phyloP scores from a whole-genome alignment of 495 filamentous ascomycete species.

The Penicillium desertorum region DNA sequence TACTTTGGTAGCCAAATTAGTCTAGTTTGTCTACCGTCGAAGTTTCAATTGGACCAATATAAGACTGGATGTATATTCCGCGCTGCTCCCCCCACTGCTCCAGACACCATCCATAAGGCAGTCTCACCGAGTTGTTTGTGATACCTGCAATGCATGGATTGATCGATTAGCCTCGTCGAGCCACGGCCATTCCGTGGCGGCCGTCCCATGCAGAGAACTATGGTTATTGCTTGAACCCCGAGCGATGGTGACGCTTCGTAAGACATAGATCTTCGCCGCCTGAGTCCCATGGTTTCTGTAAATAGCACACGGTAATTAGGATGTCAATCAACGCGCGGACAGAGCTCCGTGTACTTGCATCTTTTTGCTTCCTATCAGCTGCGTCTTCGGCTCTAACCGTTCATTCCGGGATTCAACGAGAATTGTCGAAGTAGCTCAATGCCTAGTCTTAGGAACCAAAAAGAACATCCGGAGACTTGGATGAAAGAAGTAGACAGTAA shows the following conservation, averaged over 20 bases:
- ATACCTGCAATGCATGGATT: constrained; percentile 27
- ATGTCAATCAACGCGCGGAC: constrained; percentile 11
- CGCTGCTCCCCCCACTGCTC: not conserved
- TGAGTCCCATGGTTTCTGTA: constrained; percentile 19
- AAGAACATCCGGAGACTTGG: constrained; percentile 10
- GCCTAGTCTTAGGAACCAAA: not conserved
- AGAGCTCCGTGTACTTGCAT: constrained; percentile 15
- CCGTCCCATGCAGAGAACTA: constrained; percentile 21
- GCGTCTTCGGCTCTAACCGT: constrained; percentile 11
- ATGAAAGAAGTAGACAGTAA: not conserved
- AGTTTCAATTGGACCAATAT: constrained; percentile 26
- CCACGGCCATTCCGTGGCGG: constrained; percentile 18
- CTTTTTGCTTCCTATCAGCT: constrained; percentile 21
- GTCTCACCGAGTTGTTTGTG: constrained; percentile 19
- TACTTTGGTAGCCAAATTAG: not conserved
- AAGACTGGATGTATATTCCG: constrained; percentile 14
- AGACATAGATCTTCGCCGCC: constrained; percentile 18
- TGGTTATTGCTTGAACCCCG: constrained; percentile 19
- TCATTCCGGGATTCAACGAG: constrained; percentile 19
- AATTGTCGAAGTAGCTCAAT: constrained; percentile 10
- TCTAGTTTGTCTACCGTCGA: constrained; percentile 8
- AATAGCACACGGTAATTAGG: constrained; percentile 21
- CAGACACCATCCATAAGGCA: constrained; percentile 12
- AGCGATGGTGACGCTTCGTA: constrained; percentile 13
- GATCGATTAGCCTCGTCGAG: constrained; percentile 18